These are phyloP conservation scores for Penicillium griseofulvum DNA, from an alignment of 2,329 filamentous ascomycete species.

Conservation along the genomic window DNA sequence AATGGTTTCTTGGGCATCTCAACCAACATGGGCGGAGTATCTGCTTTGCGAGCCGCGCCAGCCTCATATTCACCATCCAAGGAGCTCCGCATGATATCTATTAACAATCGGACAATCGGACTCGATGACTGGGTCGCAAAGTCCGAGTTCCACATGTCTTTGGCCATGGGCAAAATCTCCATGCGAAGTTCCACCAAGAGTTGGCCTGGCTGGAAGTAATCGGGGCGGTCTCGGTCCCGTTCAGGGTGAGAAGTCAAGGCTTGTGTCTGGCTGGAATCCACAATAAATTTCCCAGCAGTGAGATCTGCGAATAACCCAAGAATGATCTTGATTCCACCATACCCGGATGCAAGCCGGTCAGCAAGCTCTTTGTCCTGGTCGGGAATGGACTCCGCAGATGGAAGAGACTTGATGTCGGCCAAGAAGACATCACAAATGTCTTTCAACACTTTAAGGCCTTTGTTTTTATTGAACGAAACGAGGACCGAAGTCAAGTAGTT, in stretches of 20 bases:
- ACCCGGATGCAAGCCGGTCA: conserved; percentile 50
- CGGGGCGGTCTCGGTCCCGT: conserved; percentile 55
- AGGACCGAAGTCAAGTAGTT: conserved; percentile 69
- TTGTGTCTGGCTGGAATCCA: conserved; percentile 68
- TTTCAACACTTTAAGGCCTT: conserved; percentile 72
- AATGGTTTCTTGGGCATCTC: conserved; percentile 53
- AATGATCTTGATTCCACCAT: conserved; percentile 73
- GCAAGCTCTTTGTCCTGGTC: conserved; percentile 41
- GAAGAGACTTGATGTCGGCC: conserved; percentile 53
- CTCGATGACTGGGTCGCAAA: conserved; percentile 78
- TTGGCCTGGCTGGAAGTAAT: conserved; percentile 67
- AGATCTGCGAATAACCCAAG: conserved; percentile 77
- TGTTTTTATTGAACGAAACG: conserved; percentile 78
- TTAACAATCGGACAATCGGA: conserved; percentile 71
- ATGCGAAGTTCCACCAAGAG: conserved; percentile 83
- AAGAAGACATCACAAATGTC: conserved; percentile 69
- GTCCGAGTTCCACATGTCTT: conserved; percentile 78
- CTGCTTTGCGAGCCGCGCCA: conserved; percentile 60
- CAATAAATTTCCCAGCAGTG: conserved; percentile 72
- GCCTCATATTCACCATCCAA: conserved; percentile 74
- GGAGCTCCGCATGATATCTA: conserved; percentile 79
- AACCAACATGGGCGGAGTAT: conserved; percentile 54
- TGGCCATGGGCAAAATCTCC: conserved; percentile 72
- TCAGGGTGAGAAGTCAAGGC: conserved; percentile 53
- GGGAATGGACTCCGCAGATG: conserved; percentile 43